These are phyloP conservation scores for Fusarium veterinarium DNA, from an alignment of 2,329 filamentous ascomycete genomes.

Conservation along the genomic window DNA sequence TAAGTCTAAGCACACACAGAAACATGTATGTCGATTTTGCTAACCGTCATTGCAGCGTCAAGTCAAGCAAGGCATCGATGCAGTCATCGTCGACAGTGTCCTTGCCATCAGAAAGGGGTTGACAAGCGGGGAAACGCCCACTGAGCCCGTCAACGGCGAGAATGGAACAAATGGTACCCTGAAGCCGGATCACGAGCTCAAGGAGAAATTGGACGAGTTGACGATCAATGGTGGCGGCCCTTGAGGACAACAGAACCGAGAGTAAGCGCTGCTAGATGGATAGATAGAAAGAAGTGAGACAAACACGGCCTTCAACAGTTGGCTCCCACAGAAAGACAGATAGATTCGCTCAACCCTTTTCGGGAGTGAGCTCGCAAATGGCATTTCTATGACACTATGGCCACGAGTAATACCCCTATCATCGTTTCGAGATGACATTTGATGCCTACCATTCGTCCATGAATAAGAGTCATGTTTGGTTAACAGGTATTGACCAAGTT, in stretches of 20 bases:
- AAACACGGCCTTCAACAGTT: conserved; percentile 7
- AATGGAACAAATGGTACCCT: conserved; percentile 30
- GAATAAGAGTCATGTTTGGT: neutral
- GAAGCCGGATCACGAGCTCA: conserved; percentile 26
- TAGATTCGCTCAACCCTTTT: conserved; percentile 18
- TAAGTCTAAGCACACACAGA: conserved; percentile 56
- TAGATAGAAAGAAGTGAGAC: conserved; percentile 6
- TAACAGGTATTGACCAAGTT: neutral
- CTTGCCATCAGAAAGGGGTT: conserved; percentile 92
- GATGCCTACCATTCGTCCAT: neutral
- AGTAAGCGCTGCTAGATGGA: conserved; percentile 3
- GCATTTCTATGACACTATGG: neutral
- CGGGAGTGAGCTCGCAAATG: neutral
- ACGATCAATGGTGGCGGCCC: conserved; percentile 34
- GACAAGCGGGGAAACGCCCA: conserved; percentile 57
- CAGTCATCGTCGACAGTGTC: conserved; percentile 96
- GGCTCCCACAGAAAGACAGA: neutral
- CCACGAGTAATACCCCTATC: neutral
- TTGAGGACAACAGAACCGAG: conserved; percentile 18
- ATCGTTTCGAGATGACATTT: neutral
- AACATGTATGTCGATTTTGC: neutral
- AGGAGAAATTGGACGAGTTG: conserved; percentile 38
- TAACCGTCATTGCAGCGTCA: conserved; percentile 69
- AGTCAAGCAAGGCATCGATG: conserved; percentile 95
- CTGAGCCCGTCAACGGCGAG: conserved; percentile 22